phyloP scores from a whole-genome alignment of 495 filamentous ascomycete species.

The Penicillium flavigenum region DNA sequence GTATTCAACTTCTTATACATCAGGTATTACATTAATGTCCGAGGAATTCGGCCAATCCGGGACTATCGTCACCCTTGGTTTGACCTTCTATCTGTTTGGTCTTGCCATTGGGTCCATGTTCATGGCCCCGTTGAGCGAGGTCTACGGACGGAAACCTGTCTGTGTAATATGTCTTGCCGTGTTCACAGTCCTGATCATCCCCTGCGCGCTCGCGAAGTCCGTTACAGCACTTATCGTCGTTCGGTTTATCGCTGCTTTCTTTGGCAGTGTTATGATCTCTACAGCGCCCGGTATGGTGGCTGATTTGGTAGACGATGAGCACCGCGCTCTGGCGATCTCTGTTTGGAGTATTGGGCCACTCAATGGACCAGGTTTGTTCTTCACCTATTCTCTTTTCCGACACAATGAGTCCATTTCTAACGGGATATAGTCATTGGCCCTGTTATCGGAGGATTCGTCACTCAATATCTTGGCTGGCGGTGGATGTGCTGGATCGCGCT shows the following conservation, averaged over 20 bases:
- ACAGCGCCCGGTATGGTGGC: slow-evolving; percentile 81
- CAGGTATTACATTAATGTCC: slow-evolving; percentile 64
- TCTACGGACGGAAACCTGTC: slow-evolving; percentile 74
- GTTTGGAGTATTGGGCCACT: slow-evolving; percentile 77
- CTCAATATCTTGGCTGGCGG: slow-evolving; percentile 73
- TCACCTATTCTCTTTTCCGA: background rate
- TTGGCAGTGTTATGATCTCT: slow-evolving; percentile 74
- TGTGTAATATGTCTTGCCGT: slow-evolving; percentile 62
- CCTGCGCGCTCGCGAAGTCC: slow-evolving; percentile 66
- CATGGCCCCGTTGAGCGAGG: slow-evolving; percentile 73
- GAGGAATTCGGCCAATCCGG: slow-evolving; percentile 60
- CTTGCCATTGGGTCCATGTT: slow-evolving; percentile 71
- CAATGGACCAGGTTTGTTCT: slow-evolving; percentile 60
- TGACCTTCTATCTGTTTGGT: slow-evolving; percentile 70
- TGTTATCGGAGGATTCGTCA: slow-evolving; percentile 72
- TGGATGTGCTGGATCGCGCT: slow-evolving; percentile 82
- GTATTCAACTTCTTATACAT: slow-evolving; percentile 83
- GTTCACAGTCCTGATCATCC: slow-evolving; percentile 68
- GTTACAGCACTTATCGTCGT: slow-evolving; percentile 64
- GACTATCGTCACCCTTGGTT: slow-evolving; percentile 65
- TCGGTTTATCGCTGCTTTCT: slow-evolving; percentile 74
- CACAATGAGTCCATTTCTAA: background rate
- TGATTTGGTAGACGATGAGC: slow-evolving; percentile 70
- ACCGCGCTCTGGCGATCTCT: slow-evolving; percentile 69
- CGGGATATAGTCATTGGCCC: slow-evolving; percentile 41